Conservation (phyloP, 805 yeast species). For the Pichia cephalocereana region DNA sequence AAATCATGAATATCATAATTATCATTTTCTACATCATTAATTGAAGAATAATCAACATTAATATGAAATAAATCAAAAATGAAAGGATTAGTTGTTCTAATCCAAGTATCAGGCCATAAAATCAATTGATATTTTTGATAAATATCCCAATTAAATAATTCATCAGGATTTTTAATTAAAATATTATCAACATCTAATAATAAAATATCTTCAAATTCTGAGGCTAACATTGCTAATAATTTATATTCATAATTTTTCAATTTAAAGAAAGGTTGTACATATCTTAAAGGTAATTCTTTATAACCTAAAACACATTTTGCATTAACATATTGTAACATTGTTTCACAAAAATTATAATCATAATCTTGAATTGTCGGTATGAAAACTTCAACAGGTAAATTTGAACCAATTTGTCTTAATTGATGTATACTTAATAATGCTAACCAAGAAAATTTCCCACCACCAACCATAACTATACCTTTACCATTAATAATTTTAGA, state of each 20-base stretch:
- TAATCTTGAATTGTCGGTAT: slow-evolving; percentile 36
- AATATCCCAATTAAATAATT: slow-evolving; percentile 35
- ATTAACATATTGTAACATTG: slow-evolving; percentile 30
- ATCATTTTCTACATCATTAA: slow-evolving; percentile 4
- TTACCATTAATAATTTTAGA: slow-evolving; percentile 5
- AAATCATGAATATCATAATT: slow-evolving; percentile 48
- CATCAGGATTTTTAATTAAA: slow-evolving; percentile 34
- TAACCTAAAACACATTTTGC: slow-evolving; percentile 38
- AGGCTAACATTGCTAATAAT: slow-evolving; percentile 38
- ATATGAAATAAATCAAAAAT: slow-evolving; percentile 31
- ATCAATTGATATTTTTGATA: slow-evolving; percentile 37
- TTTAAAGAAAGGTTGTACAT: slow-evolving; percentile 17
- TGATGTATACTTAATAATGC: slow-evolving; percentile 40
- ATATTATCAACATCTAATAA: slow-evolving; percentile 45
- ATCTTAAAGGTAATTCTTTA: slow-evolving; percentile 21
- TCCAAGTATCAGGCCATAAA: slow-evolving; percentile 67
- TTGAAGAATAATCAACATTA: slow-evolving; percentile 6
- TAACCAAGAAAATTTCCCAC: slow-evolving; percentile 43
- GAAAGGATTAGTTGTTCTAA: slow-evolving; percentile 55
- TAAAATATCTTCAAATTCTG: slow-evolving; percentile 37
- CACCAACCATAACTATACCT: slow-evolving; percentile 45
- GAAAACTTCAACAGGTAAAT: slow-evolving; percentile 43
- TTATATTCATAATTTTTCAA: slow-evolving; percentile 44
- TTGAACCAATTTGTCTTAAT: slow-evolving; percentile 33
- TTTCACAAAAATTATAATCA: slow-evolving; percentile 38